Evolutionary conservation across 2,329 filamentous ascomycete species (phyloP).

Genomic region (Fusarium beomiforme): DNA sequence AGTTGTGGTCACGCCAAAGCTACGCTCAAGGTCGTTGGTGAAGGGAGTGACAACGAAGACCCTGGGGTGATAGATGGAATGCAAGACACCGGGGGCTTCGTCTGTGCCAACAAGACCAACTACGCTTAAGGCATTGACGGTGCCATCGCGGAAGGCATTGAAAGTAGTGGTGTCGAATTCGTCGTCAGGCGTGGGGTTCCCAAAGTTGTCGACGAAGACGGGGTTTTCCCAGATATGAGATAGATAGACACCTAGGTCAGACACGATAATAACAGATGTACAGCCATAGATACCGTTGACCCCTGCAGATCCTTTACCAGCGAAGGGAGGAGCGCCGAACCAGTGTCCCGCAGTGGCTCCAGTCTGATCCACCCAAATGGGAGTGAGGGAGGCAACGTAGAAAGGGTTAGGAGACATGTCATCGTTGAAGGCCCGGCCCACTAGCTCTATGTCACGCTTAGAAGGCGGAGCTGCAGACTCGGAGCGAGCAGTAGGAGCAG

Average conservation of each 20-base stretch:
- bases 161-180: conserved; percentile 10
- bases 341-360: conserved; percentile 20
- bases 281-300: conserved; percentile 39
- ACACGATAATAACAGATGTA: conserved; percentile 31
- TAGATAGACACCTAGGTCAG: conserved; percentile 29
- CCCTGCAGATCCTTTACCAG: conserved; percentile 12
- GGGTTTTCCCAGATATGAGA: conserved; percentile 40
- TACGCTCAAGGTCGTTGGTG: not conserved
- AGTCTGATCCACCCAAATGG: conserved; percentile 24
- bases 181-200: not conserved
- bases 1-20: not conserved
- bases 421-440: not conserved
- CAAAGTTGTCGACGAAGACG: conserved; percentile 13
- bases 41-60: conserved; percentile 32
- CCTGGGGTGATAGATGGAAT: conserved; percentile 17
- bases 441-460: not conserved
- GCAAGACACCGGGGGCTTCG: not conserved
- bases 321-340: not conserved
- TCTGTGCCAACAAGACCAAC: conserved; percentile 12
- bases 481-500: not conserved
- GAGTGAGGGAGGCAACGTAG: conserved; percentile 8
- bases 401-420: conserved; percentile 14
- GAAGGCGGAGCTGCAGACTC: not conserved
- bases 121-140: not conserved
- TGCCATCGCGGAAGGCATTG: conserved; percentile 24